Conservation (phyloP, 2,329 filamentous ascomycete genomes). For the Zymoseptoria crescenta region DNA sequence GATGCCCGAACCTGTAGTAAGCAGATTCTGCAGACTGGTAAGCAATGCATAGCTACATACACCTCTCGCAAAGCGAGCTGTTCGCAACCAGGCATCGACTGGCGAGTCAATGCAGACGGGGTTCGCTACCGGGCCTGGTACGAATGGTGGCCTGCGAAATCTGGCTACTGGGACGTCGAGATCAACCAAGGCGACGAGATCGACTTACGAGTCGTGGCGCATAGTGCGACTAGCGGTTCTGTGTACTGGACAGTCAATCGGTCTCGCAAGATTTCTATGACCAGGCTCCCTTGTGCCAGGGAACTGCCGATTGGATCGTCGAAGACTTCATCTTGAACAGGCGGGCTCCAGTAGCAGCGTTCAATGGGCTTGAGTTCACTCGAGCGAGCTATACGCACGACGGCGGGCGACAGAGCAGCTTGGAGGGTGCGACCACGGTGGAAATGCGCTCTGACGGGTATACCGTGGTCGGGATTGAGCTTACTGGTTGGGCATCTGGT, state of each 20-base stretch:
- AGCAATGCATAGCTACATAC: not conserved
- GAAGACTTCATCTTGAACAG: slow-evolving; percentile 42
- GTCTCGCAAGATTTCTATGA: slow-evolving; percentile 46
- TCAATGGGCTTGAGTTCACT: slow-evolving; percentile 42
- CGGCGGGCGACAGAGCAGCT: slow-evolving; percentile 22
- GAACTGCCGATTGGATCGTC: slow-evolving; percentile 58
- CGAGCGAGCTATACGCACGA: slow-evolving; percentile 20
- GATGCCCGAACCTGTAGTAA: slow-evolving; percentile 50
- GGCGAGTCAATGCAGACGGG: slow-evolving; percentile 38
- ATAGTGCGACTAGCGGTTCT: slow-evolving; percentile 36
- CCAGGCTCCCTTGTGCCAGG: slow-evolving; percentile 43
- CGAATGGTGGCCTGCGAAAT: slow-evolving; percentile 53
- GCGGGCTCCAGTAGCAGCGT: slow-evolving; percentile 39
- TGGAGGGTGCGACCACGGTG: slow-evolving; percentile 34
- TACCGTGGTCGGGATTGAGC: slow-evolving; percentile 8
- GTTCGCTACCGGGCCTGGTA: slow-evolving; percentile 51
- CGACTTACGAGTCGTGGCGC: slow-evolving; percentile 34
- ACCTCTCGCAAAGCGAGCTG: not conserved
- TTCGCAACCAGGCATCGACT: slow-evolving; percentile 55
- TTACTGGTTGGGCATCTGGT: not conserved
- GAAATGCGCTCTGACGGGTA: slow-evolving; percentile 39
- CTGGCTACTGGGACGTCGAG: slow-evolving; percentile 45
- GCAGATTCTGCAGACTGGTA: slow-evolving; percentile 26
- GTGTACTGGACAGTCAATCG: slow-evolving; percentile 42
- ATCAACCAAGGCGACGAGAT: slow-evolving; percentile 42